Conservation (phyloP, 306 rosid species). For the Cicer pinnatifidum region DNA sequence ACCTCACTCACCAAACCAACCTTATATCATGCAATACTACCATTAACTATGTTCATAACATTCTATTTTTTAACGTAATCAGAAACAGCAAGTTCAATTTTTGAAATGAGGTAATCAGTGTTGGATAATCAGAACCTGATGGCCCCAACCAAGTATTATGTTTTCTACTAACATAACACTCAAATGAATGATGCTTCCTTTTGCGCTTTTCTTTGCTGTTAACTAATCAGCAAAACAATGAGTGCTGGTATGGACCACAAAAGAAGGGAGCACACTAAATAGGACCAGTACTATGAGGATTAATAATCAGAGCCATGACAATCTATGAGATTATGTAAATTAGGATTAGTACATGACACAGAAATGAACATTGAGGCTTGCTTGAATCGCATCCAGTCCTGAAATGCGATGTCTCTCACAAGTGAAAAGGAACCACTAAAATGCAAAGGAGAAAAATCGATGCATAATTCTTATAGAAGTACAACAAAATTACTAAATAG, state of each 20-base stretch:
- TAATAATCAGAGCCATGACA: constrained; percentile 33
- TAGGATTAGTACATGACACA: constrained; percentile 20
- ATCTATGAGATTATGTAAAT: constrained; percentile 24
- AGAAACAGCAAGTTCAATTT: constrained; percentile 8
- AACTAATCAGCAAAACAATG: constrained; percentile 12
- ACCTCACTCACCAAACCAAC: too few relatives aligned
- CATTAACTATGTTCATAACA: not conserved
- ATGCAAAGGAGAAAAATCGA: constrained; percentile 33
- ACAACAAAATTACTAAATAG: constrained; percentile 6
- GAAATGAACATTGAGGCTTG: constrained; percentile 32
- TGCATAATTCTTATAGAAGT: not conserved
- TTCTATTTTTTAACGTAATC: not conserved
- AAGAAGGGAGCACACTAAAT: constrained; percentile 25
- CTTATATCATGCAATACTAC: not conserved
- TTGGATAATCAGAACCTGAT: not conserved
- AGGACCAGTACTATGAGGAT: constrained; percentile 43
- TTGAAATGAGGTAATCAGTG: not conserved
- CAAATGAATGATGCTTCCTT: constrained; percentile 34
- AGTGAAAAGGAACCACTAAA: constrained; percentile 18
- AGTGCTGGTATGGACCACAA: constrained; percentile 13
- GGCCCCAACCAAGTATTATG: not conserved
- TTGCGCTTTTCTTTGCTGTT: constrained; percentile 2
- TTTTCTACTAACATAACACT: constrained; percentile 3
- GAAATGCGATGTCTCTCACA: not conserved
- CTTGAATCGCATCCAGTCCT: not conserved